These are phyloP conservation scores for Didymella lethalis DNA, from an alignment of 2,329 filamentous ascomycete genomes.

Conservation along the genomic window DNA sequence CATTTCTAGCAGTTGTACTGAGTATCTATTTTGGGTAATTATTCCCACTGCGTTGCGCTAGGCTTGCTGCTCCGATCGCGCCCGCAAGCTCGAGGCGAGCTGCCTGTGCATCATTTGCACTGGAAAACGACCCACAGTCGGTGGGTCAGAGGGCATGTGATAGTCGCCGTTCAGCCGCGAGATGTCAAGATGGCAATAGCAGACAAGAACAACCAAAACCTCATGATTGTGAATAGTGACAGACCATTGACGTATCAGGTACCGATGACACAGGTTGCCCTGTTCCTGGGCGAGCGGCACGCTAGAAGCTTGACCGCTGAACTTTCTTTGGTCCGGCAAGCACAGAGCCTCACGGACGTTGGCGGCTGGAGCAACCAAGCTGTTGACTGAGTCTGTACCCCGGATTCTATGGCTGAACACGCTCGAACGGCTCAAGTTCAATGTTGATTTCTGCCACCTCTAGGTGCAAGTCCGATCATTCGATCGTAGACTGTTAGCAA, in stretches of 20 bases:
- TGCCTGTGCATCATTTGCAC: neutral
- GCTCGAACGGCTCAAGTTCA: slow-evolving; percentile 24
- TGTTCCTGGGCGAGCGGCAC: slow-evolving; percentile 28
- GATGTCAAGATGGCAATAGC: neutral
- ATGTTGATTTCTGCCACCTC: slow-evolving; percentile 10
- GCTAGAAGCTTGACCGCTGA: slow-evolving; percentile 29
- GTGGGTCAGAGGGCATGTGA: slow-evolving; percentile 7
- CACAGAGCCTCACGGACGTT: slow-evolving; percentile 31
- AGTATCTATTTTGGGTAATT: slow-evolving; percentile 7
- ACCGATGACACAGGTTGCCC: neutral
- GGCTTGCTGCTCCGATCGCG: slow-evolving; percentile 9
- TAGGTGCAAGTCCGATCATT: slow-evolving; percentile 25
- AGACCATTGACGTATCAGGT: slow-evolving; percentile 6
- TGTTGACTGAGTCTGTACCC: slow-evolving; percentile 21
- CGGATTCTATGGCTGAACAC: slow-evolving; percentile 14
- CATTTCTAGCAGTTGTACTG: slow-evolving; percentile 13
- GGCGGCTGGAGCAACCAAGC: slow-evolving; percentile 24
- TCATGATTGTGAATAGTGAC: neutral
- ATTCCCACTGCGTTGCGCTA: slow-evolving; percentile 13
- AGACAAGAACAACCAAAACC: neutral
- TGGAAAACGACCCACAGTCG: slow-evolving; percentile 5
- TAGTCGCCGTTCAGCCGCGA: slow-evolving; percentile 13
- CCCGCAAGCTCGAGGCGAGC: slow-evolving; percentile 18
- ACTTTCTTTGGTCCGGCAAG: slow-evolving; percentile 27
- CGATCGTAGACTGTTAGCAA: slow-evolving; percentile 17